A percentile compares a stretch with the other conserved stretches of the same genome.
Conservation (phyloP, 2,329 filamentous ascomycete species). For the Cordyceps farinosa region DNA sequence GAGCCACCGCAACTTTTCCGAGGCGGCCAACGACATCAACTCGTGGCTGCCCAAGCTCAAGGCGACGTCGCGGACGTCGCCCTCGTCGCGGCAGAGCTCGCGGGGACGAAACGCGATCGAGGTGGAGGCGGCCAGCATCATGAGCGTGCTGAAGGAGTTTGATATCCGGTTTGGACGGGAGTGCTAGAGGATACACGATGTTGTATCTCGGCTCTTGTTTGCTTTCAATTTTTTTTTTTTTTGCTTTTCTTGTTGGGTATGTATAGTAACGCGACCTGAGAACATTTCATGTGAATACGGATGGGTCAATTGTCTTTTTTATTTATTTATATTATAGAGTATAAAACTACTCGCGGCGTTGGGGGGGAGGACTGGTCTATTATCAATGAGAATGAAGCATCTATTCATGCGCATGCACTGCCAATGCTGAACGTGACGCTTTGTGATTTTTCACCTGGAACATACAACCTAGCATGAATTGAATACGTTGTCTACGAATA, state of each 20-base stretch:
- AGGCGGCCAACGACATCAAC: constrained; percentile 69
- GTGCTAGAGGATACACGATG: constrained; percentile 24
- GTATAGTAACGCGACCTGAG: constrained; percentile 11
- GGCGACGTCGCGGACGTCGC: constrained; percentile 45
- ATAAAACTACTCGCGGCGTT: not conserved
- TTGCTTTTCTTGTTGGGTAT: not conserved
- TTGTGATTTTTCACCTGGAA: too few species aligned
- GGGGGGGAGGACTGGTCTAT: not conserved
- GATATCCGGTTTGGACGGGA: constrained; percentile 65
- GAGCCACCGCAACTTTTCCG: constrained; percentile 71
- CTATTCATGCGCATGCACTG: not conserved
- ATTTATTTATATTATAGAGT: not conserved
- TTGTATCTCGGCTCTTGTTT: not conserved
- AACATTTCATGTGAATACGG: not conserved
- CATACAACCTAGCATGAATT: too few species aligned
- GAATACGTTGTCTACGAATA: too few species aligned
- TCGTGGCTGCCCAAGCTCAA: constrained; percentile 72
- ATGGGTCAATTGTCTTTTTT: not conserved
- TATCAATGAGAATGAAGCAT: constrained; percentile 1
- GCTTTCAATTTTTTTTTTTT: not conserved
- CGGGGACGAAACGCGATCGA: constrained; percentile 60
- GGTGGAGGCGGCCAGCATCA: constrained; percentile 78
- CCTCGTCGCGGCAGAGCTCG: constrained; percentile 26
- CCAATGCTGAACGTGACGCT: not conserved
- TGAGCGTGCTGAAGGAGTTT: constrained; percentile 80